Evolutionary conservation across 1,284 basidiomycete species (phyloP).

Genomic region (Leccinum pachyderme): DNA sequence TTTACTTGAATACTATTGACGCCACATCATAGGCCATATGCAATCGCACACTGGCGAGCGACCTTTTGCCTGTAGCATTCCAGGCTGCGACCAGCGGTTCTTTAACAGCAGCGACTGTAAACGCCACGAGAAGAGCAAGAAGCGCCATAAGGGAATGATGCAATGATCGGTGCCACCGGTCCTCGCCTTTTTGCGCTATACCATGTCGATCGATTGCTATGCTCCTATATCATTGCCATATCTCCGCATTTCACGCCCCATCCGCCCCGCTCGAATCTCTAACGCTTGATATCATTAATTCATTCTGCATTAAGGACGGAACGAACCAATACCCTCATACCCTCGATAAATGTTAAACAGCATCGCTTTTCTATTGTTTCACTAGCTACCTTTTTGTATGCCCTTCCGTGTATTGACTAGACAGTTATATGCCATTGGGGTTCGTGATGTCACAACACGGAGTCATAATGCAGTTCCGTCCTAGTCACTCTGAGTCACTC

Average conservation of each 20-base stretch:
- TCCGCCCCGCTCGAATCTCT: background rate
- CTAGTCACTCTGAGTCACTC: slow-evolving; percentile 15
- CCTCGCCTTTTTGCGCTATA: slow-evolving; percentile 1
- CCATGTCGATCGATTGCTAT: slow-evolving; percentile 25
- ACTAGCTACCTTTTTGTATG: slow-evolving; percentile 2
- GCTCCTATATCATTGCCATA: background rate
- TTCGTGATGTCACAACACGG: background rate
- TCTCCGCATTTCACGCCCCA: slow-evolving; percentile 7
- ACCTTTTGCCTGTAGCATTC: slow-evolving; percentile 25
- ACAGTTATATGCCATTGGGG: slow-evolving; percentile 11
- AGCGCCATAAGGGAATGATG: slow-evolving; percentile 26
- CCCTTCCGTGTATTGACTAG: slow-evolving; percentile 20
- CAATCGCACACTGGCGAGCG: slow-evolving; percentile 33
- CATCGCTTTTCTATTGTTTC: slow-evolving; percentile 9
- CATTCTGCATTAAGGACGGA: slow-evolving; percentile 5
- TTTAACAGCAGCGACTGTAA: slow-evolving; percentile 36
- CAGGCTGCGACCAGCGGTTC: slow-evolving; percentile 30
- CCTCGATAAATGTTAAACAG: slow-evolving; percentile 19
- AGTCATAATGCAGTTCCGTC: background rate
- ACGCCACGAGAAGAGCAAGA: slow-evolving; percentile 34
- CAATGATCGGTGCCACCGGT: slow-evolving; percentile 16
- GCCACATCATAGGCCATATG: slow-evolving; percentile 22
- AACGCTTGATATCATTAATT: background rate
- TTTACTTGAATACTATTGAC: slow-evolving; percentile 7
- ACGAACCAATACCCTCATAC: slow-evolving; percentile 17